Evolutionary conservation across 2,329 filamentous ascomycete genomes (phyloP), one percentile per base, ranked within the genome.

Genomic region (Epichloe gansuensis): DNA sequence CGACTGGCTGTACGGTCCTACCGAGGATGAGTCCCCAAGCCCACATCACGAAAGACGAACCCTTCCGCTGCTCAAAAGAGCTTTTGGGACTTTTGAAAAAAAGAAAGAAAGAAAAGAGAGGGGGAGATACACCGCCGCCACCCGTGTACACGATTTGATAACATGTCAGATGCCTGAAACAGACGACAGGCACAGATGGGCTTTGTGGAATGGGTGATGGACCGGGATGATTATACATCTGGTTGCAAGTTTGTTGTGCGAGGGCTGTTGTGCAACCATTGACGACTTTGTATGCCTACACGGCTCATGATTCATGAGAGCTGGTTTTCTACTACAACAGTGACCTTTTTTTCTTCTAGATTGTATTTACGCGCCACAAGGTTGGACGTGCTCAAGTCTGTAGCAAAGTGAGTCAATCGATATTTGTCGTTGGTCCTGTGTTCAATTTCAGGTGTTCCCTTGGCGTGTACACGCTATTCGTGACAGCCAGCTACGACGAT

Each of bases 1-100:
- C 52, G 67, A 73, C 61, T 86, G 82, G 81, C 71, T 80, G 6
- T 78, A 81, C 54, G 76, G 76, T 17, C 76, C 74, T 44, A 74
- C 74, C 34, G 74, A 75, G 25, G 69, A 73, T 54, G 68, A 73
- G 51, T 60, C 64, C 47, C 56, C n/a, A 56, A 59, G 49, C 60
- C 64, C 42, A 64, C 67, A 49, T 57, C 68, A 5, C 69, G 69
- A 43, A 69, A 70, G 67, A 62, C 61, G 48, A 68, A 56, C 31
- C 45, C 51, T 5, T 39, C 49, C 8, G 56, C 56, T 17, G 50
- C 56, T n/a, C 49, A 57, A n/a, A 54, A 50, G 34, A 55, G 62
- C 62, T 72, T 75, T 54, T 78, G 75, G 75, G 72, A 75, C 57
- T 76, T 72, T 59, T 76, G 67, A 62, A 46, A 28, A 21, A 37